phyloP scores from a whole-genome alignment of 1,139 yeast species.

The Candida gigantensis region DNA sequence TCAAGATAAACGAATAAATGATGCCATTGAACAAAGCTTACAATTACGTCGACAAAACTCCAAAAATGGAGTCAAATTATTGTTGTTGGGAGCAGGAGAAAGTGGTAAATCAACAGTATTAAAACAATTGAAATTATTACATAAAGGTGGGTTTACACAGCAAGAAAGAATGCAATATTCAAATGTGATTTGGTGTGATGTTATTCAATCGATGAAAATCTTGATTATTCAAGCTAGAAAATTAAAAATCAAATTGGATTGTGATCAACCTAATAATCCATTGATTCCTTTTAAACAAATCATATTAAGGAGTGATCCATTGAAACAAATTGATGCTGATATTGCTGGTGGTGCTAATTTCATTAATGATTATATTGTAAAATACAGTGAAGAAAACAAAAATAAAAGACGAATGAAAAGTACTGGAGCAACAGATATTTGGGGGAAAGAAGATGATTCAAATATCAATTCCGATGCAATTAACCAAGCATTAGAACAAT shows the following conservation, averaged over 20 bases:
- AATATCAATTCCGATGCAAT: constrained; percentile 17
- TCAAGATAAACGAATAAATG: constrained; percentile 54
- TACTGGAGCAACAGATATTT: constrained; percentile 50
- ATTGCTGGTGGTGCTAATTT: constrained; percentile 69
- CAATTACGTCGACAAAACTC: constrained; percentile 53
- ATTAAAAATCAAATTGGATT: constrained; percentile 58
- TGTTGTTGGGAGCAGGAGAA: constrained; percentile 91
- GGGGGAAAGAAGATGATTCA: constrained; percentile 30
- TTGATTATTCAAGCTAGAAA: constrained; percentile 72
- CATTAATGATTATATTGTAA: constrained; percentile 63
- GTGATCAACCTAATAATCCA: constrained; percentile 54
- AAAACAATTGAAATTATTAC: constrained; percentile 84
- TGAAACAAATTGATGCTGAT: constrained; percentile 64
- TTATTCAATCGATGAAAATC: constrained; percentile 84
- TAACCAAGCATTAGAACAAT: constrained; percentile 15
- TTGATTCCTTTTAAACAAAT: constrained; percentile 49
- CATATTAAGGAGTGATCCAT: constrained; percentile 56
- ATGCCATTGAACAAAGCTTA: constrained; percentile 67
- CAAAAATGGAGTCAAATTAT: constrained; percentile 56
- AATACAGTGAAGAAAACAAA: constrained; percentile 58
- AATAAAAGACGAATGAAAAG: constrained; percentile 51
- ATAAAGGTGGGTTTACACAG: constrained; percentile 80
- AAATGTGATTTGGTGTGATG: constrained; percentile 94
- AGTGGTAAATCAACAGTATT: constrained; percentile 96
- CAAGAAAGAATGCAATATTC: constrained; percentile 81